phyloP scores from a whole-genome alignment of 1,284 basidiomycete species.

The Vanrija sp. region DNA sequence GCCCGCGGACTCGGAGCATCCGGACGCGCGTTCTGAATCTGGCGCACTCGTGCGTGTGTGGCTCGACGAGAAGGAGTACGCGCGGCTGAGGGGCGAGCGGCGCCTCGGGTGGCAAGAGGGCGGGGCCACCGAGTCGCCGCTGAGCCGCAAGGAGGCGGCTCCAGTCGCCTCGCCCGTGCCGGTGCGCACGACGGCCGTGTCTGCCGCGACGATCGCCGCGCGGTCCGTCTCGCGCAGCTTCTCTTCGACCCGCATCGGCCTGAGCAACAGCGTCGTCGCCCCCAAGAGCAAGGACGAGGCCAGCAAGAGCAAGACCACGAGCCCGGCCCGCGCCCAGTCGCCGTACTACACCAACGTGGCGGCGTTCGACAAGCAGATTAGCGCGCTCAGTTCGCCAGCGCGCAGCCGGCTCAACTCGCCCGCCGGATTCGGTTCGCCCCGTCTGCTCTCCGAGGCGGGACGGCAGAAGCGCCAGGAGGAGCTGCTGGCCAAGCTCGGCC shows the following conservation, averaged over 20 bases:
- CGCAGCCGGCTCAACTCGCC: conserved; percentile 8
- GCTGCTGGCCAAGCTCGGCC: conserved; percentile 14
- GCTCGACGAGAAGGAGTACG: conserved; percentile 13
- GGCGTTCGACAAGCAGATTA: conserved; percentile 5
- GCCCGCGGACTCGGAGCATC: conserved; percentile 18
- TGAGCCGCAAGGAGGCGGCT: neutral
- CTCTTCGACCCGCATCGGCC: conserved; percentile 1
- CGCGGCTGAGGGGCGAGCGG: conserved; percentile 4
- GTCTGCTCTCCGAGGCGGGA: conserved; percentile 13
- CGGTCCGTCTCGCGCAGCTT: conserved; percentile 1
- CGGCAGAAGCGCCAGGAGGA: conserved; percentile 16
- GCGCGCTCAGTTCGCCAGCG: conserved; percentile 1
- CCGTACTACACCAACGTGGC: conserved; percentile 8
- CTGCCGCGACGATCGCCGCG: neutral
- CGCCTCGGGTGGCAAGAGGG: conserved; percentile 13
- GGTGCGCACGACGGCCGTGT: neutral
- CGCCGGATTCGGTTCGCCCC: neutral
- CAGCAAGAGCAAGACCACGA: neutral
- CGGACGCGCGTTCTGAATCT: conserved; percentile 12
- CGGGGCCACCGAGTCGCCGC: neutral
- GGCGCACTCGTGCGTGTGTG: conserved; percentile 11
- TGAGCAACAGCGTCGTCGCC: neutral
- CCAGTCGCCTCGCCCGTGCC: neutral
- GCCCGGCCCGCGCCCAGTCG: conserved; percentile 5
- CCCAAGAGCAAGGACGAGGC: neutral